phyloP scores from a whole-genome alignment of 2,329 filamentous ascomycete genomes.

The Cercospora zeae-maydis region DNA sequence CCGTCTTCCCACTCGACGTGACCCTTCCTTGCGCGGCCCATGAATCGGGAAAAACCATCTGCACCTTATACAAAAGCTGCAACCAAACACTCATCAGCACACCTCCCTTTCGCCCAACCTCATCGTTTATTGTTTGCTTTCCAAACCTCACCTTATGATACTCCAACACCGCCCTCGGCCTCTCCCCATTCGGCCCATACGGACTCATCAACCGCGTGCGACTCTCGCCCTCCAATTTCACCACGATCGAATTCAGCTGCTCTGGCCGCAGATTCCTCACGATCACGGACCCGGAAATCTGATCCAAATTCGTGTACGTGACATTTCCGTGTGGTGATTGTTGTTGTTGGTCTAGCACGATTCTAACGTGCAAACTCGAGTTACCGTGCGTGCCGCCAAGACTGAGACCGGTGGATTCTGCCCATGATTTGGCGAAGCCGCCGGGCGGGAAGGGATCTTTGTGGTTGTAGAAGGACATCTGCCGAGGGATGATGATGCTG shows the following conservation, averaged over 20 bases:
- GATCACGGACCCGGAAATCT: slow-evolving; percentile 58
- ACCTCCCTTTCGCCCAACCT: not conserved
- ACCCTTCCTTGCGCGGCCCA: slow-evolving; percentile 37
- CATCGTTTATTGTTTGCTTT: not conserved
- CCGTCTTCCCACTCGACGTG: slow-evolving; percentile 35
- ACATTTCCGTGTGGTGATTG: slow-evolving; percentile 12
- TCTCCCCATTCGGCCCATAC: slow-evolving; percentile 41
- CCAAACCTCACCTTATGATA: slow-evolving; percentile 46
- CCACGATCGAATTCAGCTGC: slow-evolving; percentile 57
- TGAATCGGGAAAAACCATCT: slow-evolving; percentile 51
- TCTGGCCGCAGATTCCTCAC: slow-evolving; percentile 45
- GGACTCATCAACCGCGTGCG: slow-evolving; percentile 61
- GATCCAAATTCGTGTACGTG: slow-evolving; percentile 67
- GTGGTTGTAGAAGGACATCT: not conserved
- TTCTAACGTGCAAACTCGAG: slow-evolving; percentile 13
- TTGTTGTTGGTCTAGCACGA: slow-evolving; percentile 32
- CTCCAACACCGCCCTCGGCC: slow-evolving; percentile 48
- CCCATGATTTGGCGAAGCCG: slow-evolving; percentile 19
- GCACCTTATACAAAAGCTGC: slow-evolving; percentile 69
- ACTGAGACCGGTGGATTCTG: not conserved
- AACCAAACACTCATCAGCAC: slow-evolving; percentile 22
- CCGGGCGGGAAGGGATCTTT: slow-evolving; percentile 6
- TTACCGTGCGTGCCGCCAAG: slow-evolving; percentile 28
- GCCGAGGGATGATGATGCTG: not conserved
- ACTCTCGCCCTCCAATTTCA: slow-evolving; percentile 80